These are phyloP conservation scores for Areca catechu DNA, from an alignment of 176 grass and related monocot genomes.

Conservation along the genomic window DNA sequence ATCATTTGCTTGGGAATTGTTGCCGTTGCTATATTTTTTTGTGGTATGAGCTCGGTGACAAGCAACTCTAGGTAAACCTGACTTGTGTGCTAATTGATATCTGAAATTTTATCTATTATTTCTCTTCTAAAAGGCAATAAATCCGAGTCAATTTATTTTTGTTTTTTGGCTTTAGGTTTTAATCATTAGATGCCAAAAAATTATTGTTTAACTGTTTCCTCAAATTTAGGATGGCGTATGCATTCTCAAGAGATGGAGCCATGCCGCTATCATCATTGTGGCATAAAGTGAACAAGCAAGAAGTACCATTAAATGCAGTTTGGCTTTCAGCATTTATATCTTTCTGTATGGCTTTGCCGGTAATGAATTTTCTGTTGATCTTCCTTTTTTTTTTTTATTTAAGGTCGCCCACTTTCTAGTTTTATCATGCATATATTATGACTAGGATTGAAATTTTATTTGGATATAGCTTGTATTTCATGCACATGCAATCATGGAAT, in stretches of 20 bases:
- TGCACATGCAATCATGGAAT: too few species aligned
- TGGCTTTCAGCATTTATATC: conserved; percentile 66
- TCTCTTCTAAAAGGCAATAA: too few species aligned
- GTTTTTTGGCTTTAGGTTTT: too few species aligned
- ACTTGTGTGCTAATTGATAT: too few species aligned
- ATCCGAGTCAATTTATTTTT: too few species aligned
- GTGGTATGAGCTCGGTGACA: conserved; percentile 69
- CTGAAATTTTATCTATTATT: too few species aligned
- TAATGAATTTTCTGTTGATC: conserved; percentile 18
- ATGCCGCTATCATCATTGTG: conserved; percentile 79
- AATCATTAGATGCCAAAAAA: too few species aligned
- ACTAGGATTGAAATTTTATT: too few species aligned
- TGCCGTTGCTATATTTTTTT: conserved; percentile 68
- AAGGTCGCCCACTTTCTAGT: too few species aligned
- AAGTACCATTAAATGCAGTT: conserved; percentile 83
- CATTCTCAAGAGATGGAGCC: conserved; percentile 95
- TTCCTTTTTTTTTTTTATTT: background rate
- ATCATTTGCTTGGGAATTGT: conserved; percentile 65
- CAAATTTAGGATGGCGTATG: conserved; percentile 61
- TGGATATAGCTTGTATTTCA: too few species aligned
- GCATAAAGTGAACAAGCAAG: conserved; percentile 82
- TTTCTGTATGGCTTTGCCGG: conserved; percentile 79
- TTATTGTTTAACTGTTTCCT: background rate
- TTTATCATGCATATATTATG: too few species aligned
- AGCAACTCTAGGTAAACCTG: conserved; percentile 67